These are phyloP conservation scores for Penicillium janthinellum DNA, from an alignment of 2,329 filamentous ascomycete species.

Conservation along the genomic window DNA sequence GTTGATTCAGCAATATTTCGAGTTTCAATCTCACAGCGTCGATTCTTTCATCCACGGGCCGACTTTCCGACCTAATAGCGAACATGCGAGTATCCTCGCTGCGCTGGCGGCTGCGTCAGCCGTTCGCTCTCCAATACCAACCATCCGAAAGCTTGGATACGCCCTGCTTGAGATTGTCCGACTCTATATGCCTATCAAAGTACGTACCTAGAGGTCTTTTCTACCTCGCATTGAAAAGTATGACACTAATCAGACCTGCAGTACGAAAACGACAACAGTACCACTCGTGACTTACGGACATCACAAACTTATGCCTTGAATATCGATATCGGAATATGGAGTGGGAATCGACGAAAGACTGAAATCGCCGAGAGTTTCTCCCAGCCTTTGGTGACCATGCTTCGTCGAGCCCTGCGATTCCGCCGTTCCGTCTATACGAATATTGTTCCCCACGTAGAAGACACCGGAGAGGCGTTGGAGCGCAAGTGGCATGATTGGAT, in stretches of 20 bases:
- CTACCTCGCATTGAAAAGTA: not conserved
- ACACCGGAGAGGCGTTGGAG: conserved; percentile 60
- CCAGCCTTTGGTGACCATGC: conserved; percentile 58
- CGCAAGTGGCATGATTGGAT: conserved; percentile 68
- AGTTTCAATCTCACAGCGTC: conserved; percentile 27
- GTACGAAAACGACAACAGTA: conserved; percentile 47
- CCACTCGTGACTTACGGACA: conserved; percentile 56
- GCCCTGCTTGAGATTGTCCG: conserved; percentile 46
- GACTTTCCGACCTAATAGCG: conserved; percentile 41
- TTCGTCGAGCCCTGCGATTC: conserved; percentile 61
- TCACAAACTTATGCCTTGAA: conserved; percentile 54
- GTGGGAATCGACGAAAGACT: conserved; percentile 61
- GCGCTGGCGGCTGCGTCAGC: conserved; percentile 43
- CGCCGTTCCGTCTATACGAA: conserved; percentile 57
- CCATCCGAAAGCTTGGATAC: conserved; percentile 45
- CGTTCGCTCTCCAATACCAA: conserved; percentile 40
- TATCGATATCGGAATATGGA: conserved; percentile 60
- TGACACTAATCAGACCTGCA: conserved; percentile 3
- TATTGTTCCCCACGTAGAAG: conserved; percentile 55
- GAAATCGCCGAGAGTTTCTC: conserved; percentile 62
- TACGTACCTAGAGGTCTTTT: conserved; percentile 38
- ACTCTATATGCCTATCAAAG: conserved; percentile 57
- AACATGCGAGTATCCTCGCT: conserved; percentile 41
- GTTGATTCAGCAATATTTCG: conserved; percentile 44
- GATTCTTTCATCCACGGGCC: conserved; percentile 49